Conservation (phyloP, 2,329 filamentous ascomycete species). For the Colletotrichum lini region DNA sequence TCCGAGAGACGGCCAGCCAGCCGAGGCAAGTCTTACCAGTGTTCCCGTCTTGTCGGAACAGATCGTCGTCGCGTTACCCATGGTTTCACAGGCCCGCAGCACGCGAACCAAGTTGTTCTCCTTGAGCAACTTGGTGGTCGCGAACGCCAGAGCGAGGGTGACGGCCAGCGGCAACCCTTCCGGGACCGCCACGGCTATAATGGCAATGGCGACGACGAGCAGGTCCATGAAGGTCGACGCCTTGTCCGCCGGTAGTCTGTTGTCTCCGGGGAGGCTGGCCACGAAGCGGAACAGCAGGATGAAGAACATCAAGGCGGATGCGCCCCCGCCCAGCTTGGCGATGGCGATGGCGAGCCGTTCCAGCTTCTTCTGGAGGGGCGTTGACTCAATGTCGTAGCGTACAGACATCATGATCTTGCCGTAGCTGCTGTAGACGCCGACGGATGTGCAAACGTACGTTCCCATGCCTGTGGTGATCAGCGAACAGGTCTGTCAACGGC, state of each 20-base stretch:
- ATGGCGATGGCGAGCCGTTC: slow-evolving; percentile 58
- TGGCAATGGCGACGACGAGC: slow-evolving; percentile 75
- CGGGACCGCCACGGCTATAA: slow-evolving; percentile 77
- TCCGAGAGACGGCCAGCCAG: not conserved
- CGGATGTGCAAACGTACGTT: slow-evolving; percentile 68
- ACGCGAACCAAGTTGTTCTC: slow-evolving; percentile 80
- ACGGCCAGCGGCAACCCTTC: slow-evolving; percentile 77
- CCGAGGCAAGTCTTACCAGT: not conserved
- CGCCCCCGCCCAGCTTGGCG: slow-evolving; percentile 69
- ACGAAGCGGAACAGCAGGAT: slow-evolving; percentile 85
- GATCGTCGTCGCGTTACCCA: slow-evolving; percentile 80
- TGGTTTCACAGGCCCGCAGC: slow-evolving; percentile 79
- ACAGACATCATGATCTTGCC: slow-evolving; percentile 70
- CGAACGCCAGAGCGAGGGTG: slow-evolving; percentile 77
- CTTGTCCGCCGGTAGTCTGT: slow-evolving; percentile 68
- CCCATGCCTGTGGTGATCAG: slow-evolving; percentile 52
- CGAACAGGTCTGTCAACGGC: slow-evolving; percentile 41
- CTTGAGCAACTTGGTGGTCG: slow-evolving; percentile 77
- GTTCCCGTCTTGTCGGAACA: slow-evolving; percentile 72
- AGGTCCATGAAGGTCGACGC: slow-evolving; percentile 69
- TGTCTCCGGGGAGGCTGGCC: slow-evolving; percentile 64
- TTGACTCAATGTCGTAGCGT: slow-evolving; percentile 64
- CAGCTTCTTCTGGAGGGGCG: slow-evolving; percentile 69
- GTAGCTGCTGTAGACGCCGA: slow-evolving; percentile 67
- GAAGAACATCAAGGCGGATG: slow-evolving; percentile 77